phyloP scores from a whole-genome alignment of 78 protist species.

The Diacronema lutheri region DNA sequence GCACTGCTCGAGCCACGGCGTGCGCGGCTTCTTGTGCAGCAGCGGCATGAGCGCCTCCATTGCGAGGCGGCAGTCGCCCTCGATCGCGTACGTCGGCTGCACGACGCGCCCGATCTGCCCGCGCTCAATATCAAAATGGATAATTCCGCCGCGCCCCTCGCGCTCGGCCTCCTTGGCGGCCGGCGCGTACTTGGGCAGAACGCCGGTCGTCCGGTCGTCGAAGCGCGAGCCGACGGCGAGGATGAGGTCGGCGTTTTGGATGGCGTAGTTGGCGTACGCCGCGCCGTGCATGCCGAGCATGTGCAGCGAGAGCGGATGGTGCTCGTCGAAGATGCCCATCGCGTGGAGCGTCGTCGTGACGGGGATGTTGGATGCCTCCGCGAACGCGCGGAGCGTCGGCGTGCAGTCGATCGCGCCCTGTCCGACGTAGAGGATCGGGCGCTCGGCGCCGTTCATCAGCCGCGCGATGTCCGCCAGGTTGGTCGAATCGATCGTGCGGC shows the following conservation, averaged over 20 bases:
- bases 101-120: conserved; percentile 44
- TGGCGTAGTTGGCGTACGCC: conserved; percentile 59
- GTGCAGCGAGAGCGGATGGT: conserved; percentile 39
- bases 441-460: conserved; percentile 48
- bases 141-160: conserved; percentile 54
- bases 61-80: conserved; percentile 50
- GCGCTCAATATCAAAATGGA: conserved; percentile 60
- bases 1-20: conserved; percentile 20
- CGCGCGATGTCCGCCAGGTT: conserved; percentile 20
- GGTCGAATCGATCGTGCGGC: not conserved
- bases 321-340: conserved; percentile 56
- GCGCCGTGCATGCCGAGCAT: conserved; percentile 73
- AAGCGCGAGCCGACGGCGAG: conserved; percentile 63
- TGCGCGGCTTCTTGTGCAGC: conserved; percentile 6
- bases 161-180: conserved; percentile 46
- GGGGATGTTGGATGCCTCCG: conserved; percentile 50
- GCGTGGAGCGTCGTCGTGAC: conserved; percentile 75
- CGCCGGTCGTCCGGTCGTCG: conserved; percentile 66
- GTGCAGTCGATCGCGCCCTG: conserved; percentile 39
- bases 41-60: conserved; percentile 34
- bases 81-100: conserved; percentile 36
- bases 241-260: conserved; percentile 58
- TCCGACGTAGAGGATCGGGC: conserved; percentile 61
- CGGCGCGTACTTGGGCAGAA: conserved; percentile 50
- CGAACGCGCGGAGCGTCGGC: conserved; percentile 32